These are phyloP conservation scores for Arabidopsis arenosa DNA, from an alignment of 345 rosid species.

Conservation along the genomic window DNA sequence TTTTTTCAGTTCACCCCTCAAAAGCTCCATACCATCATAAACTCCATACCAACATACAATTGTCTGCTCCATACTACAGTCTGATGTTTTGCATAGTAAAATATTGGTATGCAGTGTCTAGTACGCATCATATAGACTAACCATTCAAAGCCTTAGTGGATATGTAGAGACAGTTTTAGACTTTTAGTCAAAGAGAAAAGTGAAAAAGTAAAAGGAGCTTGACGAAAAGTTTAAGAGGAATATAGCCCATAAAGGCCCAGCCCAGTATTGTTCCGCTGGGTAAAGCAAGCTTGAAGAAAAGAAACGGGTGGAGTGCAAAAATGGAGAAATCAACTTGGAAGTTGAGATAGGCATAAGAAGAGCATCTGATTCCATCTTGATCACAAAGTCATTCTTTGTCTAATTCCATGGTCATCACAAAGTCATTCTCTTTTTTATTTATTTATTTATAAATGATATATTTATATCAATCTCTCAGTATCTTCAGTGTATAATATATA, in stretches of 20 bases:
- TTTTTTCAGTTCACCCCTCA: no score
- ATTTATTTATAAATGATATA: neutral
- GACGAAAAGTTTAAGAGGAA: no score
- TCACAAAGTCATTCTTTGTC: slow-evolving; percentile 25
- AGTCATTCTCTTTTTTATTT: neutral
- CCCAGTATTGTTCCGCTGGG: neutral
- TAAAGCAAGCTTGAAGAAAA: slow-evolving; percentile 11
- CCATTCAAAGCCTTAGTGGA: no score
- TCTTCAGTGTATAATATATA: slow-evolving; percentile 2
- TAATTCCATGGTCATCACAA: neutral
- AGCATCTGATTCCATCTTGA: slow-evolving; percentile 31
- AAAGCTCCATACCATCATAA: no score
- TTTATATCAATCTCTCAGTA: neutral
- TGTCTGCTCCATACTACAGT: no score
- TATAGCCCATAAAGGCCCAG: neutral
- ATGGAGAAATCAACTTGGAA: slow-evolving; percentile 15
- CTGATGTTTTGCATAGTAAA: no score
- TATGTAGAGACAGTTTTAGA: no score
- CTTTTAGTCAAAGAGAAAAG: no score
- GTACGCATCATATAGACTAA: no score
- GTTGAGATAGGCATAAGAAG: neutral
- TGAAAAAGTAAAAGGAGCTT: no score
- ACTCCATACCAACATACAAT: no score
- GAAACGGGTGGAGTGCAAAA: slow-evolving; percentile 21
- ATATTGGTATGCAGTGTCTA: no score